phyloP scores from a whole-genome alignment of 495 filamentous ascomycete genomes.

The Talaromyces trachyspermus region DNA sequence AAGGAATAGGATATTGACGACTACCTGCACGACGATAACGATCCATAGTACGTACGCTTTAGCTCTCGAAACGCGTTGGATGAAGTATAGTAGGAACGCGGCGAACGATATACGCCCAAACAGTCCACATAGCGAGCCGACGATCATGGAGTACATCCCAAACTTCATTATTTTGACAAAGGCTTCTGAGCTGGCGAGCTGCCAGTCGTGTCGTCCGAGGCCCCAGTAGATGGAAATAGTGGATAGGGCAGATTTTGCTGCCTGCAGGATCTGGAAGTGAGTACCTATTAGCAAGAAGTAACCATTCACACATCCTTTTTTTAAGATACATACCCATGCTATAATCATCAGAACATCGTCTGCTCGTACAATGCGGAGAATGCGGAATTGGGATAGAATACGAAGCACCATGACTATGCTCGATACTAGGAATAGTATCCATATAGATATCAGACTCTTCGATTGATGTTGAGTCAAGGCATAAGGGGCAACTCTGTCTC shows the following conservation, averaged over 20 bases:
- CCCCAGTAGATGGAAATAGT: slow-evolving; percentile 5
- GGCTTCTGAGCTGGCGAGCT: not conserved
- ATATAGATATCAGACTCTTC: not conserved
- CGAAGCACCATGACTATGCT: slow-evolving; percentile 1
- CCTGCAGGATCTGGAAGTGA: not conserved
- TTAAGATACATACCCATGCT: slow-evolving; percentile 1
- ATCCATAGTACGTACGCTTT: not conserved
- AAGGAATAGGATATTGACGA: not conserved
- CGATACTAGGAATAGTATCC: not conserved
- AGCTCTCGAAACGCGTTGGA: not conserved
- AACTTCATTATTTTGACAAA: not conserved
- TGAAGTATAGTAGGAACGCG: not conserved
- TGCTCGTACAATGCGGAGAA: not conserved
- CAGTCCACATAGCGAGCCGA: not conserved
- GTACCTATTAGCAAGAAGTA: not conserved
- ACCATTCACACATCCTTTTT: not conserved
- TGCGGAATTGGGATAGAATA: not conserved
- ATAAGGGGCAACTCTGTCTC: slow-evolving; percentile 2
- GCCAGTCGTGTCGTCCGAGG: not conserved
- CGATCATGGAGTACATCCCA: not conserved
- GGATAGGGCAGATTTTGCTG: not conserved
- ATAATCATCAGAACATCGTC: slow-evolving; percentile 6
- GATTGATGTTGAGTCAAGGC: not conserved
- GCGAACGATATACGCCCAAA: slow-evolving; percentile 3
- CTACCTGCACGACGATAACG: not conserved